Conservation (phyloP, 805 yeast species). For the Wickerhamiella musiphila region DNA sequence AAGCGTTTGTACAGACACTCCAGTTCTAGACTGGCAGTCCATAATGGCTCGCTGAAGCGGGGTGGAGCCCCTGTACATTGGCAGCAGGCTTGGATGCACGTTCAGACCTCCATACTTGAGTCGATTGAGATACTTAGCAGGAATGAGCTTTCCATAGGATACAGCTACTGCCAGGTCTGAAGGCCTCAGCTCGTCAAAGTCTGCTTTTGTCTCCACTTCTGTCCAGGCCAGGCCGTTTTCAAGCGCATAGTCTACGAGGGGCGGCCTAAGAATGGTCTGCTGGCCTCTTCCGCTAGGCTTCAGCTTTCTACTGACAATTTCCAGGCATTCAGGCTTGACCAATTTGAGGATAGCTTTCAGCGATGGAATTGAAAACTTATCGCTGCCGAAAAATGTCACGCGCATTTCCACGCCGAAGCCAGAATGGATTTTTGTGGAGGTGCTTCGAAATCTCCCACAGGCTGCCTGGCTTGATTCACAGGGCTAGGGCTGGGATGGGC, state of each 20-base stretch:
- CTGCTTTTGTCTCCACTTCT: constrained; percentile 8
- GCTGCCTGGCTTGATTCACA: too few species aligned
- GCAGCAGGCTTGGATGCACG: constrained; percentile 84
- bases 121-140: constrained; percentile 32
- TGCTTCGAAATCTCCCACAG: too few species aligned
- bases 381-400: constrained; percentile 15
- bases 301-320: constrained; percentile 9
- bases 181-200: constrained; percentile 6
- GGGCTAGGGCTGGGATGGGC: too few species aligned
- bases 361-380: constrained; percentile 6
- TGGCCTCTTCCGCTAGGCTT: constrained; percentile 15
- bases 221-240: constrained; percentile 6
- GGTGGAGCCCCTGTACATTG: constrained; percentile 68
- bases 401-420: constrained; percentile 8
- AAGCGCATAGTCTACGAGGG: constrained; percentile 11
- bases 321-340: constrained; percentile 1
- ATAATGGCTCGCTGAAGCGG: constrained; percentile 72
- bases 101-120: constrained; percentile 57
- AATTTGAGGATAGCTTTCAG: neutral
- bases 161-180: constrained; percentile 67
- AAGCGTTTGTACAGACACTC: constrained; percentile 76
- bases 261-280: constrained; percentile 7
- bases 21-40: constrained; percentile 45
- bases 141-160: constrained; percentile 74
- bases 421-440: too few species aligned